phyloP scores from a whole-genome alignment of 805 yeast genomes.

The Monosporozyma yasuniensis region DNA sequence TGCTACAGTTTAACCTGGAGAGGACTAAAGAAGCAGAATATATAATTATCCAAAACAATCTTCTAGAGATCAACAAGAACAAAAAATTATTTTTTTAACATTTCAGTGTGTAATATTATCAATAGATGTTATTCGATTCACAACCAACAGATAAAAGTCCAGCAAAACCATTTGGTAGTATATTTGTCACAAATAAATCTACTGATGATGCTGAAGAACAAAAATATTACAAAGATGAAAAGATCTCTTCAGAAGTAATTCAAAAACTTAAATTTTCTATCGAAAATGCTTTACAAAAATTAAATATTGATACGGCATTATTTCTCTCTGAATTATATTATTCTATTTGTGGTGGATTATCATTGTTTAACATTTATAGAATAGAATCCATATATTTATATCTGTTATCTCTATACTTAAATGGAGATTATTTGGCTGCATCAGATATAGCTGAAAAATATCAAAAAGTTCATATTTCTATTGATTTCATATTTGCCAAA shows the following conservation, averaged over 20 bases:
- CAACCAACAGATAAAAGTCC: neutral
- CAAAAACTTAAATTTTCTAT: slow-evolving; percentile 10
- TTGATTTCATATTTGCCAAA: slow-evolving; percentile 65
- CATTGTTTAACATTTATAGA: slow-evolving; percentile 24
- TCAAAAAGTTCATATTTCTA: slow-evolving; percentile 53
- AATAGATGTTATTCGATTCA: neutral
- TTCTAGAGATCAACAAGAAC: too few species aligned
- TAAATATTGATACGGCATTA: slow-evolving; percentile 53
- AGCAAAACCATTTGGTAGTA: neutral
- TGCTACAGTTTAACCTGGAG: too few species aligned
- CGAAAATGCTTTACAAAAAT: slow-evolving; percentile 19
- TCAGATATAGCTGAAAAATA: slow-evolving; percentile 34
- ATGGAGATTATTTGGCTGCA: slow-evolving; percentile 53
- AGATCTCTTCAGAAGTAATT: slow-evolving; percentile 1
- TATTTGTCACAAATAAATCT: neutral
- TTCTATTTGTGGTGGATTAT: slow-evolving; percentile 37
- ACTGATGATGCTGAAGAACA: neutral
- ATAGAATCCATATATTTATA: slow-evolving; percentile 59
- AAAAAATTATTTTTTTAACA: too few species aligned
- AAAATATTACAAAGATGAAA: slow-evolving; percentile 1
- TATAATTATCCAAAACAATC: too few species aligned
- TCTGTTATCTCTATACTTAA: slow-evolving; percentile 56
- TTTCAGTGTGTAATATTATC: too few species aligned
- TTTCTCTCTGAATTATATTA: slow-evolving; percentile 76
- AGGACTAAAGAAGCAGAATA: too few species aligned